Conservation (phyloP, 257 asterid genomes). For the Parsonsia alboflavescens region DNA sequence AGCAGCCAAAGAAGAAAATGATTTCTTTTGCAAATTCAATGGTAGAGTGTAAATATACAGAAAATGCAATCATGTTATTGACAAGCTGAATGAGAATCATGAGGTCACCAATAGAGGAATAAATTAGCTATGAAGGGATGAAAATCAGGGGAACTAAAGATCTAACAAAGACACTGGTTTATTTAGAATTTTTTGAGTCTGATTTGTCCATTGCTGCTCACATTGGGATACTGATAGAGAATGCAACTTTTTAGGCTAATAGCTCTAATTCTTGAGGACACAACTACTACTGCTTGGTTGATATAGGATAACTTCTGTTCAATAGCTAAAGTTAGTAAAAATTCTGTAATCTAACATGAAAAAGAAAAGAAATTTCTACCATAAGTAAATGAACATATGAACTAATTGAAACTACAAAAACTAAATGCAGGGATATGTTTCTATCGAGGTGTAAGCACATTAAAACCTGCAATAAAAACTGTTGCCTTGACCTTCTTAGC, state of each 20-base stretch:
- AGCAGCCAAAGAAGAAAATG: background rate
- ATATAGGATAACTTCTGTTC: background rate
- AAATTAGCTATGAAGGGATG: background rate
- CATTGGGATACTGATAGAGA: background rate
- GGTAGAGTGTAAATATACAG: background rate
- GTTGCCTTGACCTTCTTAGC: constrained; percentile 74
- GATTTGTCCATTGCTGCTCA: background rate
- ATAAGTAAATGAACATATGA: background rate
- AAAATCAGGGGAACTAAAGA: background rate
- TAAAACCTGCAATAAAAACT: constrained; percentile 76
- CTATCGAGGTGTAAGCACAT: constrained; percentile 9
- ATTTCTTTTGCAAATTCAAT: background rate
- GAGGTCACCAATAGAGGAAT: background rate
- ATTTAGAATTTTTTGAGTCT: background rate
- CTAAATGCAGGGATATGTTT: background rate
- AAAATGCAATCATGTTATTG: background rate
- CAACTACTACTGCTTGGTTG: background rate
- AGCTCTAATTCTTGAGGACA: constrained; percentile 2
- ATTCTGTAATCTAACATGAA: background rate
- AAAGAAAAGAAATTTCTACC: background rate
- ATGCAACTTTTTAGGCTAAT: background rate
- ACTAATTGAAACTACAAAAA: background rate
- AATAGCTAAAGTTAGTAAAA: background rate
- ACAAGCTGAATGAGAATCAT: background rate
- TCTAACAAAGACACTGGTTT: background rate